Evolutionary conservation across 2,329 filamentous ascomycete species (phyloP).

Genomic region (Aotearoamyces nothofagi): DNA sequence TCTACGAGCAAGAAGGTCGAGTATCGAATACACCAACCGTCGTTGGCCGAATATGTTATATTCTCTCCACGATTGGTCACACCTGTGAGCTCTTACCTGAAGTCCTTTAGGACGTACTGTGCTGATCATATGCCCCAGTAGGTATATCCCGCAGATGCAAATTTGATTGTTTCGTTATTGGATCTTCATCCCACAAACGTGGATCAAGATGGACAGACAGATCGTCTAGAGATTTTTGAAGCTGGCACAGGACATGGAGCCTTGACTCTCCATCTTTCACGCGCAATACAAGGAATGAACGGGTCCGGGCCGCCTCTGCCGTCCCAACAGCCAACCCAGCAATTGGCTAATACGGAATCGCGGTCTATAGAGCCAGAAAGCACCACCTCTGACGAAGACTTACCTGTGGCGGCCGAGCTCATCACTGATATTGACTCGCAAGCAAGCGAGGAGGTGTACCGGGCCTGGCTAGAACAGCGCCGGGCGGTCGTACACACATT

Average conservation of each 20-base stretch:
- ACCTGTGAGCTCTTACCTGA: slow-evolving; percentile 34
- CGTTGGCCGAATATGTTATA: slow-evolving; percentile 58
- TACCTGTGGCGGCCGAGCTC: slow-evolving; percentile 9
- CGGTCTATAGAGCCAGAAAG: background rate
- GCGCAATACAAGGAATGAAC: slow-evolving; percentile 64
- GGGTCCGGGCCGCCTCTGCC: slow-evolving; percentile 28
- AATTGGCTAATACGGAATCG: background rate
- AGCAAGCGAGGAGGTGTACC: slow-evolving; percentile 7
- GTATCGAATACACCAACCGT: slow-evolving; percentile 40
- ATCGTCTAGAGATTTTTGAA: slow-evolving; percentile 60
- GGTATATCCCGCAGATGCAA: slow-evolving; percentile 64
- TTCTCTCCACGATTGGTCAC: slow-evolving; percentile 57
- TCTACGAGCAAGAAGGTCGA: slow-evolving; percentile 8
- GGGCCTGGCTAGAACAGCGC: slow-evolving; percentile 25
- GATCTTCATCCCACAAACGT: slow-evolving; percentile 64
- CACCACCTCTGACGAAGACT: slow-evolving; percentile 4
- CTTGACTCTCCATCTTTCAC: slow-evolving; percentile 59
- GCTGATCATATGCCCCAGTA: slow-evolving; percentile 21
- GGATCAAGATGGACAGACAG: slow-evolving; percentile 27
- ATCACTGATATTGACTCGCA: slow-evolving; percentile 11
- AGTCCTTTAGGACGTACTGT: slow-evolving; percentile 3
- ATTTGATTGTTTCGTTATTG: slow-evolving; percentile 58
- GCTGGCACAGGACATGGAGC: slow-evolving; percentile 77
- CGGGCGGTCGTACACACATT: slow-evolving; percentile 62
- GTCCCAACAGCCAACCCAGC: slow-evolving; percentile 8